Conservation (phyloP, 2,329 filamentous ascomycete genomes). For the Pleoardoris graminearum region DNA sequence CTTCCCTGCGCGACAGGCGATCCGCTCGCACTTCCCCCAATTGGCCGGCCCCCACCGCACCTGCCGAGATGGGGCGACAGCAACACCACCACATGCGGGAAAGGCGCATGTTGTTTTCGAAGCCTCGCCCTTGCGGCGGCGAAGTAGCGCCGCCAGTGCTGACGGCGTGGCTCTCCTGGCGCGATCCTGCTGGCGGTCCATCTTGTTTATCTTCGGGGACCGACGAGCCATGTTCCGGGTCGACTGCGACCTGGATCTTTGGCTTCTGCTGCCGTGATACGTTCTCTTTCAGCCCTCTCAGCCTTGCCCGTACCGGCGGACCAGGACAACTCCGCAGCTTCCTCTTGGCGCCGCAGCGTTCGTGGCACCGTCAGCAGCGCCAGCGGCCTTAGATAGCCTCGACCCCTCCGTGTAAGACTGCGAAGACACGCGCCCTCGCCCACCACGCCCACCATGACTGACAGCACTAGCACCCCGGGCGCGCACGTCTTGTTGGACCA, state of each 20-base stretch:
- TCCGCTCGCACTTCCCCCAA: too few species aligned
- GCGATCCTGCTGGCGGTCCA: neutral
- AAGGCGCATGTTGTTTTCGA: too few species aligned
- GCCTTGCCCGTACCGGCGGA: neutral
- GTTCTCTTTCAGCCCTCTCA: neutral
- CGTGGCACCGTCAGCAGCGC: too few species aligned
- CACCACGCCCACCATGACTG: neutral
- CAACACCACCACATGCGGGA: too few species aligned
- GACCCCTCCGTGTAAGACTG: too few species aligned
- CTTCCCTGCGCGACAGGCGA: too few species aligned
- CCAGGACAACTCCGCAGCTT: neutral
- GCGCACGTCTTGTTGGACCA: neutral
- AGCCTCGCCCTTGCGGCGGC: too few species aligned
- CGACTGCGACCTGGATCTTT: neutral
- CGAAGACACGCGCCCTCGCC: neutral
- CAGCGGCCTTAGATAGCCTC: too few species aligned
- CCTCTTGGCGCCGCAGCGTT: neutral
- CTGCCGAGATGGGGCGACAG: too few species aligned
- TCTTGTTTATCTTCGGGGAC: neutral
- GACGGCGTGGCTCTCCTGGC: neutral
- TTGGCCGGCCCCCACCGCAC: too few species aligned
- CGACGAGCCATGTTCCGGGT: neutral
- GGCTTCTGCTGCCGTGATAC: neutral
- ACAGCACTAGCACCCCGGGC: neutral
- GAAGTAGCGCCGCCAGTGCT: neutral